Percentiles rank a stretch among this genome's conserved stretches.
These are phyloP conservation scores for Candida glucosophila DNA, from an alignment of 1,139 yeast genomes.

Conservation along the genomic window DNA sequence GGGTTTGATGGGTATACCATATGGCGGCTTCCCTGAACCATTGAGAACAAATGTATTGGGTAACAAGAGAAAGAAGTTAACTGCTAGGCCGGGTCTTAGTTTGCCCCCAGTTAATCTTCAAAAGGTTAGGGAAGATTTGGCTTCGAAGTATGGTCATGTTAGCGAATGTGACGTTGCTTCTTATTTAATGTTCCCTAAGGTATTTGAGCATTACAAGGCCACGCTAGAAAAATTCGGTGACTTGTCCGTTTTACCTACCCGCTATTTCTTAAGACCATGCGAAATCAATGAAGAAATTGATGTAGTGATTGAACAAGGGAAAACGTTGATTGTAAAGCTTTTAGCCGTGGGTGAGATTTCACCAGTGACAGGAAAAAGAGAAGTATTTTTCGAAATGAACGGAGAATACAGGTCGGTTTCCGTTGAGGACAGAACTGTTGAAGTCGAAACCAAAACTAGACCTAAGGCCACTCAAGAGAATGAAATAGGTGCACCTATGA, in stretches of 20 bases:
- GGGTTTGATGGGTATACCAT: slow-evolving; percentile 98
- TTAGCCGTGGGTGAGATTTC: slow-evolving; percentile 91
- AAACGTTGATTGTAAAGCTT: slow-evolving; percentile 81
- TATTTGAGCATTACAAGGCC: slow-evolving; percentile 78
- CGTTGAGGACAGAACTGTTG: slow-evolving; percentile 78
- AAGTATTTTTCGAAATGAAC: slow-evolving; percentile 93
- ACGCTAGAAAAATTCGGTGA: slow-evolving; percentile 78
- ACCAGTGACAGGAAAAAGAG: slow-evolving; percentile 81
- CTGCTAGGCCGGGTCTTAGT: slow-evolving; percentile 84
- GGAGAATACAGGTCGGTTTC: slow-evolving; percentile 97
- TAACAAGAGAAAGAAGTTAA: slow-evolving; percentile 82
- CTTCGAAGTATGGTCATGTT: slow-evolving; percentile 52
- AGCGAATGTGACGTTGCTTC: slow-evolving; percentile 88
- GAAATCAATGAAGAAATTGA: slow-evolving; percentile 79
- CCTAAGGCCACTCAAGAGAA: slow-evolving; percentile 90
- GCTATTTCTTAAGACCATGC: slow-evolving; percentile 81
- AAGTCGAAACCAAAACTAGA: slow-evolving; percentile 77
- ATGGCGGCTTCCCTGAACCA: slow-evolving; percentile 99
- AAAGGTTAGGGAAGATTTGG: slow-evolving; percentile 62
- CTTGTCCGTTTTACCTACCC: slow-evolving; percentile 86
- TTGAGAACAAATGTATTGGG: slow-evolving; percentile 78
- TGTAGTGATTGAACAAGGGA: slow-evolving; percentile 91
- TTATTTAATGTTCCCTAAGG: slow-evolving; percentile 96
- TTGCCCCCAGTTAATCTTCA: slow-evolving; percentile 75
- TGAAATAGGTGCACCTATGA: slow-evolving; percentile 99